phyloP scores from a whole-genome alignment of 208 protist species.

The Phytomonas sp. region DNA sequence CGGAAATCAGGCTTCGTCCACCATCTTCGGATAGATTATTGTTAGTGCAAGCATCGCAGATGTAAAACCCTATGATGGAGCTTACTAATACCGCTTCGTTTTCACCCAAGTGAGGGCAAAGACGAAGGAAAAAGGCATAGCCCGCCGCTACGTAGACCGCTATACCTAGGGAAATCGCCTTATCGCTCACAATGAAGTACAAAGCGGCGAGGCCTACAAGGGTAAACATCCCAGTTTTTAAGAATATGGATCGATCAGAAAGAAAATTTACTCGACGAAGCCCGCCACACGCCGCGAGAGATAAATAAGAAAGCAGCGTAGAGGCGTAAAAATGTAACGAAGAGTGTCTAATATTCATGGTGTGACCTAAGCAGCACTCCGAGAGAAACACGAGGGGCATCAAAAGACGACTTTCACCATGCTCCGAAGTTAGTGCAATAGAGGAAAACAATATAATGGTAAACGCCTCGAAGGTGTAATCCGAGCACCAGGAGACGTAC shows the following conservation, averaged over 20 bases:
- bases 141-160: conserved; percentile 51
- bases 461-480: conserved; percentile 30
- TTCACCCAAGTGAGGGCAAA: conserved; percentile 43
- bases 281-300: conserved; percentile 23
- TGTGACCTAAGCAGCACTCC: conserved; percentile 50
- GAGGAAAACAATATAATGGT: conserved; percentile 43
- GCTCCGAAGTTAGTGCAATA: conserved; percentile 43
- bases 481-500: conserved; percentile 34
- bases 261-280: no score
- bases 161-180: conserved; percentile 50
- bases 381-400: conserved; percentile 76
- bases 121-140: conserved; percentile 55
- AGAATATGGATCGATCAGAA: no score
- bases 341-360: conserved; percentile 30
- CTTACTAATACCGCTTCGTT: conserved; percentile 73
- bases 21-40: conserved; percentile 41
- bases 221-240: no score
- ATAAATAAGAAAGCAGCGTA: conserved; percentile 66
- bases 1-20: conserved; percentile 25
- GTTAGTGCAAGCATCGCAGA: conserved; percentile 67
- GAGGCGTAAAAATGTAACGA: conserved; percentile 79
- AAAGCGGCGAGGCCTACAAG: conserved; percentile 2
- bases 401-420: conserved; percentile 71
- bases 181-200: conserved; percentile 51
- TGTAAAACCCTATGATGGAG: conserved; percentile 70